Conservation (phyloP, 2,329 filamentous ascomycete genomes). For the Penicillium fuscoglaucum region DNA sequence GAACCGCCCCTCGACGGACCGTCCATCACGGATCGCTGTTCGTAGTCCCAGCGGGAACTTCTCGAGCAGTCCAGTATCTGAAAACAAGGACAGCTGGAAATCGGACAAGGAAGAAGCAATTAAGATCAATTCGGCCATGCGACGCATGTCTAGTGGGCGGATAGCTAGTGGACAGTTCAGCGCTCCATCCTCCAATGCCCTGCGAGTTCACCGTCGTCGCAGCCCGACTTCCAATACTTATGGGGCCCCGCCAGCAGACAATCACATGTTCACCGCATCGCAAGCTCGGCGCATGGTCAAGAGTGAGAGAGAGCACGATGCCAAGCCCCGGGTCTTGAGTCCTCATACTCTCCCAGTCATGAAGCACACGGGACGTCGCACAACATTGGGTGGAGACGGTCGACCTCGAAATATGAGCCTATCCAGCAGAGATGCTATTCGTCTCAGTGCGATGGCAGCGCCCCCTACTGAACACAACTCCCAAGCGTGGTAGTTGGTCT, state of each 20-base stretch:
- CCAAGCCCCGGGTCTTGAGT: slow-evolving; percentile 59
- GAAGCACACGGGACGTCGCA: slow-evolving; percentile 51
- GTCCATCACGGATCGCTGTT: slow-evolving; percentile 40
- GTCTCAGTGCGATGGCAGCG: slow-evolving; percentile 41
- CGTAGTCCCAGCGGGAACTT: slow-evolving; percentile 43
- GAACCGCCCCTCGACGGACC: slow-evolving; percentile 49
- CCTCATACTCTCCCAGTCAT: slow-evolving; percentile 61
- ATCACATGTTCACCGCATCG: slow-evolving; percentile 62
- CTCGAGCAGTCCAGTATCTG: slow-evolving; percentile 42
- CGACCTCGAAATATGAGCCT: slow-evolving; percentile 42
- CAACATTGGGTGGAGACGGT: slow-evolving; percentile 45
- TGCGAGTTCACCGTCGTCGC: slow-evolving; percentile 54
- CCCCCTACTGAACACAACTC: slow-evolving; percentile 36
- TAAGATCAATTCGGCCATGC: slow-evolving; percentile 58
- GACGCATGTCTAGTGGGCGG: slow-evolving; percentile 48
- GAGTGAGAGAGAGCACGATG: slow-evolving; percentile 58
- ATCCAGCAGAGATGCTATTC: slow-evolving; percentile 40
- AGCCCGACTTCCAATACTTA: slow-evolving; percentile 54
- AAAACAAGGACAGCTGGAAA: slow-evolving; percentile 52
- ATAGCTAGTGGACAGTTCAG: slow-evolving; percentile 39
- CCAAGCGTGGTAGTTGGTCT: slow-evolving; percentile 28
- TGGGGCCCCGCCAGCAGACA: slow-evolving; percentile 58
- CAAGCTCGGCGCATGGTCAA: slow-evolving; percentile 68
- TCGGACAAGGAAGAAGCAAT: slow-evolving; percentile 53
- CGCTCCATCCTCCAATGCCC: slow-evolving; percentile 38